phyloP scores from a whole-genome alignment of 371 early-diverging fungal species.

The Mucor lusitanicus region DNA sequence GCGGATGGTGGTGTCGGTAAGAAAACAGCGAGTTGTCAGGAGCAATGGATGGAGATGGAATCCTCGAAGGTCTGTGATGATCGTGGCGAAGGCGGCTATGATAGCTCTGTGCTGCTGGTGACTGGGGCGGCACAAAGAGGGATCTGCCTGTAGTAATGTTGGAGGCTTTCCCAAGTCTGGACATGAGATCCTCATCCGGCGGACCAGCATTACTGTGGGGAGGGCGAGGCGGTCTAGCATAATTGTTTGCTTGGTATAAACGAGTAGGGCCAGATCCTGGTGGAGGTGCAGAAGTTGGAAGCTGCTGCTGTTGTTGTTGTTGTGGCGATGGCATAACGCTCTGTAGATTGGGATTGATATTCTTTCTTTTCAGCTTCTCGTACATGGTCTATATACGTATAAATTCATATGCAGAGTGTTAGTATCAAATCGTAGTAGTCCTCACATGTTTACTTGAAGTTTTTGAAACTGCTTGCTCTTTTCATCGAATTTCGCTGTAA shows the following conservation, averaged over 20 bases:
- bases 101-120: background rate
- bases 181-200: background rate
- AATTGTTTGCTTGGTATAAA: background rate
- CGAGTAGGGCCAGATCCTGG: background rate
- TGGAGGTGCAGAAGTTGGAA: background rate
- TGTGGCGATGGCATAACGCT: background rate
- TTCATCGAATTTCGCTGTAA: slow-evolving; percentile 61
- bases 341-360: slow-evolving; percentile 36
- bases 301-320: background rate
- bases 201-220: background rate
- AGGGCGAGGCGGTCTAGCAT: background rate
- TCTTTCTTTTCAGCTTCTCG: slow-evolving; percentile 59
- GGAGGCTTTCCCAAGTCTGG: background rate
- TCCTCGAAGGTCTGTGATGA: background rate
- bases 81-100: background rate
- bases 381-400: slow-evolving; percentile 58
- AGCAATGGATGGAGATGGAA: slow-evolving; percentile 4
- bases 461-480: slow-evolving; percentile 70
- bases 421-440: background rate
- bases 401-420: background rate
- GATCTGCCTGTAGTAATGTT: background rate
- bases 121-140: background rate
- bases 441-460: slow-evolving; percentile 46
- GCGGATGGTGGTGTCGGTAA: background rate
- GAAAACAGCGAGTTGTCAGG: background rate